Conservation (phyloP, 2,329 filamentous ascomycete species). For the Penicillium verrucosum region DNA sequence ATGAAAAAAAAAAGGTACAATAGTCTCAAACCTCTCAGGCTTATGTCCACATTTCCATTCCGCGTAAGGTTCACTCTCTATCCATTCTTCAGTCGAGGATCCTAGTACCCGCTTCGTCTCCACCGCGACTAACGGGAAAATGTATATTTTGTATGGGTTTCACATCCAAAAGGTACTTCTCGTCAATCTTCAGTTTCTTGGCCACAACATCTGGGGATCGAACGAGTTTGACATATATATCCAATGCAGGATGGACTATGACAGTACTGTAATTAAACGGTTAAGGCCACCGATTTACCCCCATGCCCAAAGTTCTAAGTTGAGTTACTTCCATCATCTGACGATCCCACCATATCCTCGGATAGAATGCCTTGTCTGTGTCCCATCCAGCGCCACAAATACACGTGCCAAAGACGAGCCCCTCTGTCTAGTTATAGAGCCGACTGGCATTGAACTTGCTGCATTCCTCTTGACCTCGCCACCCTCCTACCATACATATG, state of each 20-base stretch:
- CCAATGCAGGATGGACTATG: neutral
- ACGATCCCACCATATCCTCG: no score
- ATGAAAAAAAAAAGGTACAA: neutral
- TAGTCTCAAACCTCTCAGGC: neutral
- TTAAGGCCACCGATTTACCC: no score
- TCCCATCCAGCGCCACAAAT: no score
- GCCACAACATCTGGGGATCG: neutral
- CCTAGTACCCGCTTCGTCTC: neutral
- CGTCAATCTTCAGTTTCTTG: neutral
- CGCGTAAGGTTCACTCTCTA: neutral
- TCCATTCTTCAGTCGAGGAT: neutral
- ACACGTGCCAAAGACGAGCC: no score
- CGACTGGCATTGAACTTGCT: no score
- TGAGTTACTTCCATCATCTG: no score
- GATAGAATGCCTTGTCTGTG: no score
- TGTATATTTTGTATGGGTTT: neutral
- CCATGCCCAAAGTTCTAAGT: no score
- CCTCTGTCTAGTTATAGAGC: no score
- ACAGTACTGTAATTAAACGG: neutral
- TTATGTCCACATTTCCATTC: neutral
- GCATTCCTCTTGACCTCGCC: no score
- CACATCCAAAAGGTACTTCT: neutral
- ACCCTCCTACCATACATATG: no score
- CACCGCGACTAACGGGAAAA: neutral
- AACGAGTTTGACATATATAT: neutral